Base-by-base conservation (phyloP, 495 filamentous ascomycete species). In the Aspergillus homomorphus region DNA sequence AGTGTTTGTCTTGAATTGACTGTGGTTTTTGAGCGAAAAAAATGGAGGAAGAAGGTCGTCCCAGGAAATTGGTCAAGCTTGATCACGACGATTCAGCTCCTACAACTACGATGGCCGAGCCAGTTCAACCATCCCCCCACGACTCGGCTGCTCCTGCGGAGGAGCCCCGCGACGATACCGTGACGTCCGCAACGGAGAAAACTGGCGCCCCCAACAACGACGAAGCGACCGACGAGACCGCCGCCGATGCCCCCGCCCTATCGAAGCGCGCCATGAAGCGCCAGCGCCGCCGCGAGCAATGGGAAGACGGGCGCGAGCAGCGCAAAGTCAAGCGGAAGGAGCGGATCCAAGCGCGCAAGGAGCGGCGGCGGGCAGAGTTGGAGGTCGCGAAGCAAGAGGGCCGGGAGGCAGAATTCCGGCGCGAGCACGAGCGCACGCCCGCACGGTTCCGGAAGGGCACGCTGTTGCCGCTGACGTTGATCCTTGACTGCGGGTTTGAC, bases 401-500 rank as follows among this genome's bases (percentile, higher is more conserved):
- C 23, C 63, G 68, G 18, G 65, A 71, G 30, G 63, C 58, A 16
- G 62, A 70, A 48, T 48, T 79, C 41, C 70, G 73, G 59, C 80
- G 69, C 55, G 72, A 66, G 67, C 73, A 62, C 53, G 69, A 62
- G 52, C 54, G 62, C 22, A 64, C 65, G 1, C 57, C 56, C 45
- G 56, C 61, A 22, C 64, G 71, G 66, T 53, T 74, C 66, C 49
- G 58, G 38, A 68, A 66, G 53, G 74, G 77, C 23, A 70, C 75
- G 44, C 75, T 81, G 60, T 73, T 92, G 7, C 92, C 93, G 2
- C 71, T 98, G 7, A 81, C 90, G 0, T 66, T 98, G 62, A 74
- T 99, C 41, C 72, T 99, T 61, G 94, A 99, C 70, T 98, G 95
- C 69, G 85, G 89, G 59, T 99, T 93, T 62, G 91, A 99, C 62